Percentiles rank a stretch among this genome's conserved stretches.
Evolutionary conservation across 148 eudicot genomes (phyloP).

Genomic region (Diospyros kaki): DNA sequence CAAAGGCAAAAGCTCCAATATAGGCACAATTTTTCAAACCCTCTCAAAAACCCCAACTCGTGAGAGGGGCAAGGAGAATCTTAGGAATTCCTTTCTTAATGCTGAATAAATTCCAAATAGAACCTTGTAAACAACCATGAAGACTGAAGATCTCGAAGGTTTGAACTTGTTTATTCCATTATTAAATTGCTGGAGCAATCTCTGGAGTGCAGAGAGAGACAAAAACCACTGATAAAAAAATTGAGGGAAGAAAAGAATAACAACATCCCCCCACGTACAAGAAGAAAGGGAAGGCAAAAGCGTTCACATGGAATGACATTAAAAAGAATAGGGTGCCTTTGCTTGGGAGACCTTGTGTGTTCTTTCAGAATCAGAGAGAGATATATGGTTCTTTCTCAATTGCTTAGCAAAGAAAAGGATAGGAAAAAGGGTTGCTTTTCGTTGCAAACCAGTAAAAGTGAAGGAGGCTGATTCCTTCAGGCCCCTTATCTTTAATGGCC

Average conservation of each 20-base stretch:
- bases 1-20: background rate
- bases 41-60: too few relatives aligned
- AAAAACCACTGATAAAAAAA: constrained; percentile 4
- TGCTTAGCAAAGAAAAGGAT: too few relatives aligned
- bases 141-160: constrained; percentile 1
- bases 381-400: too few relatives aligned
- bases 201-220: constrained; percentile 10
- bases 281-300: constrained; percentile 9
- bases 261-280: background rate
- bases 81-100: constrained; percentile 41
- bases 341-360: background rate
- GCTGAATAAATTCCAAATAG: constrained; percentile 28
- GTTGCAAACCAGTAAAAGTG: too few relatives aligned
- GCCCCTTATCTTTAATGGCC: too few relatives aligned
- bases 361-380: background rate
- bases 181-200: constrained; percentile 14
- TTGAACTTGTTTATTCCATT: background rate
- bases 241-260: constrained; percentile 16
- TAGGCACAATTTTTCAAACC: constrained; percentile 10
- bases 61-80: constrained; percentile 20
- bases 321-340: background rate
- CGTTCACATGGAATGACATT: background rate
- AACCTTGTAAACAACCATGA: constrained; percentile 14
- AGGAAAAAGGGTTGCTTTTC: too few relatives aligned
- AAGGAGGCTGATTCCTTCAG: too few relatives aligned